phyloP scores from a whole-genome alignment of 2,329 filamentous ascomycete species.

The Zymoseptoria tritici region DNA sequence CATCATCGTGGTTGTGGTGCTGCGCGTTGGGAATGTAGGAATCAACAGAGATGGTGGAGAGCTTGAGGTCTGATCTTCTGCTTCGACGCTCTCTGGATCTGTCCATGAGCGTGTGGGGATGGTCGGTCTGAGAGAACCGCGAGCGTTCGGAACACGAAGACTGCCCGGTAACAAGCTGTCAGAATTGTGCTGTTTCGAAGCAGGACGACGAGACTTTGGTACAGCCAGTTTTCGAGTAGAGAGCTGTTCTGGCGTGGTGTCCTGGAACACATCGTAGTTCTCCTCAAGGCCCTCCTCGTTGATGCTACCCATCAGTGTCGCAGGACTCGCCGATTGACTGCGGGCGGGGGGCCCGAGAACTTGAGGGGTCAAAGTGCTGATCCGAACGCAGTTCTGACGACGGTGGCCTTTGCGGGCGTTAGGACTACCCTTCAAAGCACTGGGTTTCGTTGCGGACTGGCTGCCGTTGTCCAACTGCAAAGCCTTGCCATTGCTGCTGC shows the following conservation, averaged over 20 bases:
- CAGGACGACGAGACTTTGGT: background rate
- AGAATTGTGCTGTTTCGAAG: background rate
- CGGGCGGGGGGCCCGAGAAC: constrained; percentile 32
- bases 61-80: background rate
- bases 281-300: constrained; percentile 28
- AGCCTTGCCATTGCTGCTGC: constrained; percentile 40
- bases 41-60: background rate
- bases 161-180: background rate
- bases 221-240: background rate
- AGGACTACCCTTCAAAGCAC: constrained; percentile 39
- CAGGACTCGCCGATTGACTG: constrained; percentile 30
- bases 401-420: constrained; percentile 38
- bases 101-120: background rate
- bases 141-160: background rate
- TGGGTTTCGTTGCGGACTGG: constrained; percentile 32
- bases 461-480: constrained; percentile 39
- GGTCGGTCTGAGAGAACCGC: background rate
- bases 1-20: background rate
- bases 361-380: constrained; percentile 36
- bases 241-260: background rate
- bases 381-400: constrained; percentile 40
- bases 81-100: background rate
- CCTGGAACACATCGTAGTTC: background rate
- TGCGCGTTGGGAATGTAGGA: background rate
- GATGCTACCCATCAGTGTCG: constrained; percentile 30